A percentile compares a stretch with the other conserved stretches of the same genome.
phyloP scores from a whole-genome alignment of 2,329 filamentous ascomycete species.

The Zymoseptoria ardabiliae region DNA sequence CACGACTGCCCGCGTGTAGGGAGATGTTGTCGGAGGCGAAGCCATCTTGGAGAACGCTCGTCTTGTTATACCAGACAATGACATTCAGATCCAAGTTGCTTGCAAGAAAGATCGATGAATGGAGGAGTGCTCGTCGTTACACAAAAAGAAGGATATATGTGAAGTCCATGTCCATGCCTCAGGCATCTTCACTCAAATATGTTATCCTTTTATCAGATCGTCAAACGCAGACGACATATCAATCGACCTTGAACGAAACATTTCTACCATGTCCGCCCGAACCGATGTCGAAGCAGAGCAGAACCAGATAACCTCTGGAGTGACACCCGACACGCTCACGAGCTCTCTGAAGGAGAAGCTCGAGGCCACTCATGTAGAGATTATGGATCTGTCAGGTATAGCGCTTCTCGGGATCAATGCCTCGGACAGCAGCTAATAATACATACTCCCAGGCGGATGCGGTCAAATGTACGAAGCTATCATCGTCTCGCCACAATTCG shows the following conservation, averaged over 20 bases:
- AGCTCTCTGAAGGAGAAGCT: slow-evolving; percentile 62
- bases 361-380: slow-evolving; percentile 70
- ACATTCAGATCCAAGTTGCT: neutral
- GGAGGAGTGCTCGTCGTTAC: neutral
- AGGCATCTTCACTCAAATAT: neutral
- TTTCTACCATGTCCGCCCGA: slow-evolving; percentile 35
- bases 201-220: too few species aligned
- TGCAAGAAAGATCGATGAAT: neutral
- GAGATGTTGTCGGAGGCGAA: slow-evolving; percentile 39
- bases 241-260: neutral
- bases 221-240: neutral
- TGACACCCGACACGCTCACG: slow-evolving; percentile 67
- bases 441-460: slow-evolving; percentile 52
- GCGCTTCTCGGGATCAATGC: neutral
- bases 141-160: neutral
- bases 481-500: slow-evolving; percentile 51
- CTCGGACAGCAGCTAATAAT: neutral
- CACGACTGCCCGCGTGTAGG: slow-evolving; percentile 63
- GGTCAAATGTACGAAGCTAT: slow-evolving; percentile 64
- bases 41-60: slow-evolving; percentile 33
- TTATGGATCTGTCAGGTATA: slow-evolving; percentile 86
- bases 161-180: neutral
- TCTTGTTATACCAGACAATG: slow-evolving; percentile 1
- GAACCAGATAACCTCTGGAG: slow-evolving; percentile 44
- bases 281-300: slow-evolving; percentile 41